These are phyloP conservation scores for Papiliotrema flavescens DNA, from an alignment of 1,284 basidiomycete species.

Conservation along the genomic window DNA sequence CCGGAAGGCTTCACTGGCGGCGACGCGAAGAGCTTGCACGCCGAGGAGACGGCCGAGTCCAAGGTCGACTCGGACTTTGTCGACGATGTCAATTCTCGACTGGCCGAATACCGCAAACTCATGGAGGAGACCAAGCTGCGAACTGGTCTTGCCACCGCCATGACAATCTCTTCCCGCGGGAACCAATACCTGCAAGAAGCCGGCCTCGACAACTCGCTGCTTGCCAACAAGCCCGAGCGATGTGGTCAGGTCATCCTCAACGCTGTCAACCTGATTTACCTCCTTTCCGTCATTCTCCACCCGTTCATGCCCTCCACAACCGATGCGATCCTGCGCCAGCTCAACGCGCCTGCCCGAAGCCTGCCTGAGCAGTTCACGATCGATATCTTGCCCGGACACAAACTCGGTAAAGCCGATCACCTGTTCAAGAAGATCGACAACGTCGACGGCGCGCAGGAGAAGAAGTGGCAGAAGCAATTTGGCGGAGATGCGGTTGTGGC, in stretches of 20 bases:
- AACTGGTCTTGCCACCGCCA: slow-evolving; percentile 77
- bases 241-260: slow-evolving; percentile 88
- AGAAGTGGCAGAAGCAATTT: slow-evolving; percentile 76
- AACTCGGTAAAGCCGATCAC: slow-evolving; percentile 79
- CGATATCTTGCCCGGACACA: slow-evolving; percentile 85
- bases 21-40: slow-evolving; percentile 23
- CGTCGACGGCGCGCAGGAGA: slow-evolving; percentile 69
- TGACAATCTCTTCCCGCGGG: slow-evolving; percentile 86
- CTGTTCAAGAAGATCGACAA: slow-evolving; percentile 89
- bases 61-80: slow-evolving; percentile 71
- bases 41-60: slow-evolving; percentile 50
- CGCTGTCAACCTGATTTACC: slow-evolving; percentile 89
- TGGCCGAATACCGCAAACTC: slow-evolving; percentile 76
- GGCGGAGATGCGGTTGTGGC: slow-evolving; percentile 57
- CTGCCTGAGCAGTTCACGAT: slow-evolving; percentile 65
- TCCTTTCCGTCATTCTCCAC: slow-evolving; percentile 77
- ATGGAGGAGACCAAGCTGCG: slow-evolving; percentile 94
- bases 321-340: slow-evolving; percentile 74
- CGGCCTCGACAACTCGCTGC: slow-evolving; percentile 85
- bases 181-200: slow-evolving; percentile 92
- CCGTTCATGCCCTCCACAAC: slow-evolving; percentile 96
- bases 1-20: slow-evolving; percentile 62
- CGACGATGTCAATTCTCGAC: slow-evolving; percentile 70
- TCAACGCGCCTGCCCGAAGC: slow-evolving; percentile 81
- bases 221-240: slow-evolving; percentile 72